Evolutionary conservation across 306 rosid genomes (phyloP), one percentile per base, ranked within the genome.

Genomic region (Mimosa bimucronata): DNA sequence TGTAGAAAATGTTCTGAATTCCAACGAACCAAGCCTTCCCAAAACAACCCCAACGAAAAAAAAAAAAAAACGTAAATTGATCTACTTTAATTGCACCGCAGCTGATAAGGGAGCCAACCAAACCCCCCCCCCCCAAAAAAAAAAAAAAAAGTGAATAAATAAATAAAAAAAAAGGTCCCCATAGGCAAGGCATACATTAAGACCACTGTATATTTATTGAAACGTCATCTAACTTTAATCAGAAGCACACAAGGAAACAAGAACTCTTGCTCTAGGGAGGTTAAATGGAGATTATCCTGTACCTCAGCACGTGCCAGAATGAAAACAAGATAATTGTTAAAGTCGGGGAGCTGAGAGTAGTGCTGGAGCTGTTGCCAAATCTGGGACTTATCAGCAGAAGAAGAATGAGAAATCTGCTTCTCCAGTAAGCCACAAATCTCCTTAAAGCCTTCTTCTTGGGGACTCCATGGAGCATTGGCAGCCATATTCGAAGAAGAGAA

Each of bases 361-460:
- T 85, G 85, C 77, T 87, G 90, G 46, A 91, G 92, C 44, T 91
- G 91, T 77, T 89, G 91, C 95, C 92, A 91, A 84, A 91, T 91
- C 87, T 91, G 91, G 34, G 92, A 84, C 89, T 89, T 91, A 71
- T 91, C 95, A 9, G 87, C 85, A 8, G 89, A 85, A 74, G 89
- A 79, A 50, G 89, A 71, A 67, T 86, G 88, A n/a, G 95, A 89
- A 87, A 91, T 89, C 87, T 89, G 95, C 85, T 89, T 90, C 84
- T 89, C 95, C 61, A 91, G 76, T 52, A 91, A 64, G 23, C 85
- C 77, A 28, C 91, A 89, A 92, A 91, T 91, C 91, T 85, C 93
- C 55, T 81, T 81, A 65, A 89, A 85, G 26, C 96, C 93, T n/a
- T 89, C 88, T 79, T 91, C 89, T 66, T 84, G 86, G 19, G 96